A percentile compares a stretch with the other conserved stretches of the same genome.
These are phyloP conservation scores for Nannochloropsis granulata DNA, from an alignment of 108 stramenopile genomes.

Conservation along the genomic window DNA sequence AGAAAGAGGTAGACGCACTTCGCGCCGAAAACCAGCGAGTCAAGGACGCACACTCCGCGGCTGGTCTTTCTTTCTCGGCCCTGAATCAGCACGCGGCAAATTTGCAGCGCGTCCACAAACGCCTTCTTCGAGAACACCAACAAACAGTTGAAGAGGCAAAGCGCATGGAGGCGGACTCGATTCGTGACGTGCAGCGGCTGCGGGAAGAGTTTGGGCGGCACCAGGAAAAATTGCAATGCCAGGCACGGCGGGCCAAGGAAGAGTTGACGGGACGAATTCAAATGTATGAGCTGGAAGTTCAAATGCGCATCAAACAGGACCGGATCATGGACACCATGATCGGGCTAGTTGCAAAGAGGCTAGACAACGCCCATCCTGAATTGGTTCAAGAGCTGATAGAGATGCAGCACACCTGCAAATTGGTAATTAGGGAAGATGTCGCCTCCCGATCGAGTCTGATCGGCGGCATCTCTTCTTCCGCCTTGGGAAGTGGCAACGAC, in stretches of 20 bases:
- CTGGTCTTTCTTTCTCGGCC: background rate
- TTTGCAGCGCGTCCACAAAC: background rate
- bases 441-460: background rate
- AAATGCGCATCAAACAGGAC: background rate
- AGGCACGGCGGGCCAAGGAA: background rate
- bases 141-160: background rate
- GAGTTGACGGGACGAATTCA: background rate
- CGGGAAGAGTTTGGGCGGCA: background rate
- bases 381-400: background rate
- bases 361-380: background rate
- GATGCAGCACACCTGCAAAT: background rate
- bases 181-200: background rate
- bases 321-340: background rate
- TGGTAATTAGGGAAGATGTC: background rate
- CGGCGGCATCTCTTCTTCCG: background rate
- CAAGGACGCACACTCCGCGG: background rate
- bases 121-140: background rate
- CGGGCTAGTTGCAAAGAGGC: background rate
- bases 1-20: background rate
- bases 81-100: background rate
- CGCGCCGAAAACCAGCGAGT: background rate
- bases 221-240: background rate
- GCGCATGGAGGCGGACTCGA: background rate
- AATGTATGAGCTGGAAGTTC: background rate
- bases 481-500: background rate